phyloP scores from a whole-genome alignment of 2,329 filamentous ascomycete species.

The Curvularia sp. region DNA sequence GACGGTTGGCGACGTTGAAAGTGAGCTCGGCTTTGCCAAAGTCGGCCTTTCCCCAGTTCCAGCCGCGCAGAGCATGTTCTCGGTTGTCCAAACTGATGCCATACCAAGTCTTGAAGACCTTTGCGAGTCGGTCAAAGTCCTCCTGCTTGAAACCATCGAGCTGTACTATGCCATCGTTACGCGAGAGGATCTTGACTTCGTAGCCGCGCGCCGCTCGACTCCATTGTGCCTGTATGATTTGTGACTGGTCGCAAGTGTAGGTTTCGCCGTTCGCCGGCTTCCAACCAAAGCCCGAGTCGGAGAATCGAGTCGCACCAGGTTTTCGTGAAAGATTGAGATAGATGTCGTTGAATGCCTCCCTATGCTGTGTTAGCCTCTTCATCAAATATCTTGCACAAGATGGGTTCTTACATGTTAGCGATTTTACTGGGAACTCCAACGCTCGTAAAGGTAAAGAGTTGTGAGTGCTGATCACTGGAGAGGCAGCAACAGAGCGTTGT shows the following conservation, averaged over 20 bases:
- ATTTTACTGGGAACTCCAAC: background rate
- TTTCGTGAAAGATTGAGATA: constrained; percentile 95
- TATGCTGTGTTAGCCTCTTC: constrained; percentile 36
- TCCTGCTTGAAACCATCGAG: constrained; percentile 95
- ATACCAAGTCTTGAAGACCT: constrained; percentile 98
- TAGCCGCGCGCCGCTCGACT: constrained; percentile 90
- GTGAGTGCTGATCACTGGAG: background rate
- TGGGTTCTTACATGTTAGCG: constrained; percentile 10
- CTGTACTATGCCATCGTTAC: constrained; percentile 85
- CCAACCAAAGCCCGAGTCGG: constrained; percentile 94
- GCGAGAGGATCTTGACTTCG: constrained; percentile 89
- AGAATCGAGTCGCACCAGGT: constrained; percentile 90
- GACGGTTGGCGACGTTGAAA: constrained; percentile 96
- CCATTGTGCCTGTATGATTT: constrained; percentile 90
- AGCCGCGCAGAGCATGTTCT: constrained; percentile 93
- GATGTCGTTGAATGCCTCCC: constrained; percentile 97
- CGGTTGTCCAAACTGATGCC: constrained; percentile 89
- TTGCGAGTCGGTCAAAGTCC: constrained; percentile 88
- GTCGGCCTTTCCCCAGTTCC: constrained; percentile 99
- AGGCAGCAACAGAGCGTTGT: constrained; percentile 5
- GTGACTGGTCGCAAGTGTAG: constrained; percentile 87
- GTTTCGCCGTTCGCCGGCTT: constrained; percentile 88
- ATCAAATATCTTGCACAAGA: background rate
- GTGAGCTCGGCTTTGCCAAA: constrained; percentile 93
- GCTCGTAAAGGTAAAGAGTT: background rate